These are phyloP conservation scores for Colletotrichum sp. DNA, from an alignment of 2,329 filamentous ascomycete species.

Conservation along the genomic window DNA sequence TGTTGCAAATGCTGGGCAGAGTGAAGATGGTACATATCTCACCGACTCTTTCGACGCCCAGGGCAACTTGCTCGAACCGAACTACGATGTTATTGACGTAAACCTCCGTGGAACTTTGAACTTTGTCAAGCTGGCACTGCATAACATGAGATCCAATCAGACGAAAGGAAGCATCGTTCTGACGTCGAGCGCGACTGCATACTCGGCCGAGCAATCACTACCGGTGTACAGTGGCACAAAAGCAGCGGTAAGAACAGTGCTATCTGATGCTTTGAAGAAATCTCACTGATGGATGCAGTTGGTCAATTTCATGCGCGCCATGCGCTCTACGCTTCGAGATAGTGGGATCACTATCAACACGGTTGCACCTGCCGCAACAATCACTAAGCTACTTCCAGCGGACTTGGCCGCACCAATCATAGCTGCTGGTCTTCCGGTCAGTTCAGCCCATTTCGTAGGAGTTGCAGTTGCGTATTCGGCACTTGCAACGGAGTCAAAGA, in stretches of 20 bases:
- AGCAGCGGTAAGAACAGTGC: background rate
- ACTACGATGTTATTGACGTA: slow-evolving; percentile 34
- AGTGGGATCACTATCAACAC: slow-evolving; percentile 40
- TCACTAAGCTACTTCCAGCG: slow-evolving; percentile 31
- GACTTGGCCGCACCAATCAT: slow-evolving; percentile 34
- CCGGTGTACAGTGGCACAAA: slow-evolving; percentile 34
- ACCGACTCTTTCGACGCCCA: background rate
- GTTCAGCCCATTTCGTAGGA: slow-evolving; percentile 34
- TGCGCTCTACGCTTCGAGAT: slow-evolving; percentile 29
- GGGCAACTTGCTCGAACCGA: background rate
- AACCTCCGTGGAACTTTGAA: slow-evolving; percentile 36
- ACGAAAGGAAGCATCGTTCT: slow-evolving; percentile 41
- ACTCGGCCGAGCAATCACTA: slow-evolving; percentile 38
- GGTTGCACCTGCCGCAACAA: slow-evolving; percentile 40
- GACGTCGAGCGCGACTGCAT: slow-evolving; percentile 39
- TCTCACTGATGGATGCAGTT: background rate
- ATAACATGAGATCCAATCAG: slow-evolving; percentile 26
- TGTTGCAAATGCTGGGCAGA: background rate
- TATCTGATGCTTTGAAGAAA: background rate
- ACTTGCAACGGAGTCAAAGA: slow-evolving; percentile 24
- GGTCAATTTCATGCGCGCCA: slow-evolving; percentile 34
- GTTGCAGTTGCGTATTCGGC: slow-evolving; percentile 41
- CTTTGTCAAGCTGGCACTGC: slow-evolving; percentile 35
- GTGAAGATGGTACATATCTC: background rate
- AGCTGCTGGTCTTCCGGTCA: slow-evolving; percentile 32